Conservation (phyloP, 192 early-diverging fungal genomes). For the Endogone sp. region DNA sequence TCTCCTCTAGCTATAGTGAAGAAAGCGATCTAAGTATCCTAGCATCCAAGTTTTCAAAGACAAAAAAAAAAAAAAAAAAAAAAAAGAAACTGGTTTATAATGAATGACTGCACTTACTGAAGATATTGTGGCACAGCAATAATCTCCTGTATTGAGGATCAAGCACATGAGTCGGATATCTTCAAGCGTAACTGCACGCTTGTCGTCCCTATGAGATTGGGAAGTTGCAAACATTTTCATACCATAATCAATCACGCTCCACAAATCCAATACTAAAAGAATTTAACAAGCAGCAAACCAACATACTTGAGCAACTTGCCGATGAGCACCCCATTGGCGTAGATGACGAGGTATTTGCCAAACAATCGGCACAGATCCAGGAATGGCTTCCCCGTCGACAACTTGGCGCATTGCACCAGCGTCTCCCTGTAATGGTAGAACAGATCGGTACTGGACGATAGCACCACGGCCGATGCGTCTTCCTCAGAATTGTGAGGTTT, state of each 20-base stretch:
- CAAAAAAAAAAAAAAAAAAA: neutral
- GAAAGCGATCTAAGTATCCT: too few species aligned
- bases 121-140: constrained; percentile 78
- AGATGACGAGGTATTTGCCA: constrained; percentile 73
- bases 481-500: constrained; percentile 42
- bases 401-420: constrained; percentile 75
- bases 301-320: constrained; percentile 65
- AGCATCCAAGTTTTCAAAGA: too few species aligned
- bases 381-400: constrained; percentile 85
- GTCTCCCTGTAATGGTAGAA: constrained; percentile 91
- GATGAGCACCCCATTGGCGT: constrained; percentile 71
- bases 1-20: constrained; percentile 76
- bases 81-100: neutral
- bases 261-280: too few species aligned
- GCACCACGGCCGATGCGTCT: constrained; percentile 56
- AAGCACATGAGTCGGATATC: constrained; percentile 69
- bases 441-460: constrained; percentile 88
- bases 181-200: constrained; percentile 54
- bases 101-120: constrained; percentile 43
- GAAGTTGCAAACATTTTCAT: too few species aligned
- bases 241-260: too few species aligned
- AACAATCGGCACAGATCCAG: constrained; percentile 80
- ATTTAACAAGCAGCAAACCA: constrained; percentile 6
- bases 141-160: constrained; percentile 94
- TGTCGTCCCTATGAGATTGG: constrained; percentile 58